These are phyloP conservation scores for Populus nigra DNA, from an alignment of 345 rosid species.

Conservation along the genomic window DNA sequence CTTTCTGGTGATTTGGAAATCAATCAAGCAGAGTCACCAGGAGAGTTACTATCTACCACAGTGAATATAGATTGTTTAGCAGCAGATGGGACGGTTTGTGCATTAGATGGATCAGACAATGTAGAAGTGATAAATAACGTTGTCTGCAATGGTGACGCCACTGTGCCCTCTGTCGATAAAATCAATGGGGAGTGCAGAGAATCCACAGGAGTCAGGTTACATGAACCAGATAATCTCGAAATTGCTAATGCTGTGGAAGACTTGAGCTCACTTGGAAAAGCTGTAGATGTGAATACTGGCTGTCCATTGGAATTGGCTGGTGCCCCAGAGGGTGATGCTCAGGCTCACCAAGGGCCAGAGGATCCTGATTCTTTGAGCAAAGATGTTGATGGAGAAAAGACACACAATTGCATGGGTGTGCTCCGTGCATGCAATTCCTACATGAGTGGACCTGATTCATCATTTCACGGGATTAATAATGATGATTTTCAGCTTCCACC, in stretches of 20 bases:
- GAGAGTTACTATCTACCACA: conserved; percentile 24
- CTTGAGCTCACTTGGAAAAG: conserved; percentile 16
- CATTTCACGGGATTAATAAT: conserved; percentile 22
- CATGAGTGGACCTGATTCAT: conserved; percentile 9
- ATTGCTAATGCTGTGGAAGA: conserved; percentile 21
- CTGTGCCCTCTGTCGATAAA: conserved; percentile 19
- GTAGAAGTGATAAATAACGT: conserved; percentile 33
- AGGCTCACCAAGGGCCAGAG: conserved; percentile 26
- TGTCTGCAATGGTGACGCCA: conserved; percentile 14
- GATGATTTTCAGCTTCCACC: not conserved
- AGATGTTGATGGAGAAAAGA: conserved; percentile 21
- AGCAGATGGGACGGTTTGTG: conserved; percentile 29
- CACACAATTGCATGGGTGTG: conserved; percentile 12
- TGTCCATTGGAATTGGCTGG: conserved; percentile 30
- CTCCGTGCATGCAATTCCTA: conserved; percentile 42
- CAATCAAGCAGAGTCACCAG: conserved; percentile 21
- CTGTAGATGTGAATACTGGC: conserved; percentile 24
- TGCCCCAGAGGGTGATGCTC: conserved; percentile 31
- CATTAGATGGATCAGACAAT: conserved; percentile 34
- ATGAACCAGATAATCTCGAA: conserved; percentile 33
- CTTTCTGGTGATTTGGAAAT: conserved; percentile 29
- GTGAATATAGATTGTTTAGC: conserved; percentile 29
- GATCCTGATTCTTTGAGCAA: conserved; percentile 27
- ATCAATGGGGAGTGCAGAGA: conserved; percentile 20
- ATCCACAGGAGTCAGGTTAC: conserved; percentile 1